Conservation (phyloP, 345 rosid genomes). For the Raphanus sativus region DNA sequence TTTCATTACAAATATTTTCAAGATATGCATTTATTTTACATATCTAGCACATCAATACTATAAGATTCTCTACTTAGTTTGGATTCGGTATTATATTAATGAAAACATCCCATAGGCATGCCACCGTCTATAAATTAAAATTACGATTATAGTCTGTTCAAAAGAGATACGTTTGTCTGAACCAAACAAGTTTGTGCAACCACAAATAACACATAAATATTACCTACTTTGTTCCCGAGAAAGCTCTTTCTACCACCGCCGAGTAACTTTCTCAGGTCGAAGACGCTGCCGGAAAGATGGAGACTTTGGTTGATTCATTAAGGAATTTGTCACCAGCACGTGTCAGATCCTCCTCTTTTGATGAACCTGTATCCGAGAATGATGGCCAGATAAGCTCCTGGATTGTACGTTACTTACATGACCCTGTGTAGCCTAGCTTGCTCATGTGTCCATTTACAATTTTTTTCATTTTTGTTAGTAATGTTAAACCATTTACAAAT, state of each 20-base stretch:
- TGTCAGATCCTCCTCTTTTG: constrained; percentile 37
- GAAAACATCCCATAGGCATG: neutral
- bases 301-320: constrained; percentile 70
- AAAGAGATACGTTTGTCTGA: neutral
- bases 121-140: constrained; percentile 4
- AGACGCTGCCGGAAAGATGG: constrained; percentile 33
- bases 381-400: constrained; percentile 56
- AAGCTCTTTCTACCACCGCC: neutral
- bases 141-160: neutral
- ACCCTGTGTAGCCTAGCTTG: neutral
- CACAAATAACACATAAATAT: too few relatives aligned
- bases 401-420: constrained; percentile 44
- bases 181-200: neutral
- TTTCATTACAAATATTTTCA: neutral
- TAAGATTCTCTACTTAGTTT: constrained; percentile 10
- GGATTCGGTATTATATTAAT: neutral
- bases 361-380: constrained; percentile 33
- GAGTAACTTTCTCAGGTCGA: constrained; percentile 2
- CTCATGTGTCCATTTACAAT: neutral
- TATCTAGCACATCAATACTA: neutral
- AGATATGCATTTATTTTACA: neutral
- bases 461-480: too few relatives aligned
- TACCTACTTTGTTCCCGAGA: too few relatives aligned
- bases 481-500: neutral
- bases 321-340: constrained; percentile 81